Percentiles rank a stretch among this genome's conserved stretches.
Conservation (phyloP, 2,329 filamentous ascomycete species). For the Capronia coronata region DNA sequence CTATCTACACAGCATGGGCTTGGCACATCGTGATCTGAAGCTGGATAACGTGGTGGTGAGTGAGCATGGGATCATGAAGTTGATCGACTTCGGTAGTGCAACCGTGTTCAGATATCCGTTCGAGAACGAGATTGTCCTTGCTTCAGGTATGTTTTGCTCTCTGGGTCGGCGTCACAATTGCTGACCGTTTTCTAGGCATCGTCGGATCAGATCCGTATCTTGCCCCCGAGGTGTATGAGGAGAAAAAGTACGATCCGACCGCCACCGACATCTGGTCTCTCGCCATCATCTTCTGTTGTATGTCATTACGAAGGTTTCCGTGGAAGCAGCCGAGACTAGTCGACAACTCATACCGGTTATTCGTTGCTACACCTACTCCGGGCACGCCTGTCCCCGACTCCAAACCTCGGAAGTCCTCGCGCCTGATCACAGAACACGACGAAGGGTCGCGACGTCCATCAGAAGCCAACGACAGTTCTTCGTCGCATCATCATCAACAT, state of each 20-base stretch:
- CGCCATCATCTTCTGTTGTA: slow-evolving; percentile 98
- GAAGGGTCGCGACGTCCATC: slow-evolving; percentile 9
- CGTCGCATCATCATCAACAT: slow-evolving; percentile 26
- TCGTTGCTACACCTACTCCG: slow-evolving; percentile 75
- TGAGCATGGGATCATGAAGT: slow-evolving; percentile 95
- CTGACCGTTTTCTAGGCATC: slow-evolving; percentile 49
- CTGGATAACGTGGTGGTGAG: slow-evolving; percentile 97
- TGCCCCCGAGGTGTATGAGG: slow-evolving; percentile 92
- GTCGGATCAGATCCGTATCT: slow-evolving; percentile 91
- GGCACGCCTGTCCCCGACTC: slow-evolving; percentile 47
- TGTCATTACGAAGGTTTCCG: slow-evolving; percentile 88
- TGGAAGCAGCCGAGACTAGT: slow-evolving; percentile 92
- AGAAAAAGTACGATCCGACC: slow-evolving; percentile 86
- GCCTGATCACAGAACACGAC: slow-evolving; percentile 17
- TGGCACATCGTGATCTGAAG: slow-evolving; percentile 92
- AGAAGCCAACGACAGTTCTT: slow-evolving; percentile 21
- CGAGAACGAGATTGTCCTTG: slow-evolving; percentile 75
- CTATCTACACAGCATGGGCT: slow-evolving; percentile 88
- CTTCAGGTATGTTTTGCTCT: slow-evolving; percentile 56
- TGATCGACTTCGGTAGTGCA: slow-evolving; percentile 97
- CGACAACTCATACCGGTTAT: slow-evolving; percentile 92
- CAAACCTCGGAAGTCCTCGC: slow-evolving; percentile 32
- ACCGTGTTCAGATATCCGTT: slow-evolving; percentile 97
- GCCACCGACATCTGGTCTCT: slow-evolving; percentile 96
- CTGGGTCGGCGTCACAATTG: not conserved